A percentile compares a stretch with the other conserved stretches of the same genome.
phyloP scores from a whole-genome alignment of 306 rosid genomes.

The Erythrophleum fordii region DNA sequence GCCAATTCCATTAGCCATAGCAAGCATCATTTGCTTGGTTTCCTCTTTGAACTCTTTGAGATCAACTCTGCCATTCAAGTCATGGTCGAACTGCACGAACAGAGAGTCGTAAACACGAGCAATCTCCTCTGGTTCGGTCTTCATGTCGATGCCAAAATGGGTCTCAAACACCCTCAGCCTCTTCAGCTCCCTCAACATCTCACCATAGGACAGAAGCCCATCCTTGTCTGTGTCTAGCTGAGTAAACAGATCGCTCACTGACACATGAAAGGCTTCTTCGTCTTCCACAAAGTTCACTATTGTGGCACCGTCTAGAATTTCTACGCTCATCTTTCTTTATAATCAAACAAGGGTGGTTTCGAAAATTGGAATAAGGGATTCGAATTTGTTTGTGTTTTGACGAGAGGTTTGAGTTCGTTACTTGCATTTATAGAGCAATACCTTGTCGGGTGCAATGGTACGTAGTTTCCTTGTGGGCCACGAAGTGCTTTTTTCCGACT shows the following conservation, averaged over 20 bases:
- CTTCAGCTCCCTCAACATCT: slow-evolving; percentile 66
- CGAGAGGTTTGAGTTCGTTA: no score
- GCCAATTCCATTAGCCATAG: no score
- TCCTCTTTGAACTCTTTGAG: no score
- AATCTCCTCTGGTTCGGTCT: slow-evolving; percentile 46
- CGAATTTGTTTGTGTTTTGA: no score
- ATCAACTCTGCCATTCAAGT: slow-evolving; percentile 53
- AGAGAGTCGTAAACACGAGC: slow-evolving; percentile 52
- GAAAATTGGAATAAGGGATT: no score
- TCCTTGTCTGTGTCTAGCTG: slow-evolving; percentile 56
- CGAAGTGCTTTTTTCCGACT: no score
- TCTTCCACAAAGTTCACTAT: slow-evolving; percentile 58
- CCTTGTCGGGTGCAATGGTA: no score
- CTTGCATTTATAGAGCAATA: no score
- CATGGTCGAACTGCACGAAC: slow-evolving; percentile 59
- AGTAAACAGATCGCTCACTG: slow-evolving; percentile 41
- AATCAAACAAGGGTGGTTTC: no score
- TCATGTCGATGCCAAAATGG: slow-evolving; percentile 59
- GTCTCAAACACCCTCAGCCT: slow-evolving; percentile 60
- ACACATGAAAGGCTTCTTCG: slow-evolving; percentile 51
- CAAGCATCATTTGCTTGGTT: no score
- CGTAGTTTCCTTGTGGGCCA: no score
- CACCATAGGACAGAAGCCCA: slow-evolving; percentile 52
- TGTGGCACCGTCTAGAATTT: slow-evolving; percentile 55
- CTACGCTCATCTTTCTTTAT: slow-evolving; percentile 55